These are phyloP conservation scores for Suhomyces bolitotheri DNA, from an alignment of 1,139 yeast genomes.

Conservation along the genomic window DNA sequence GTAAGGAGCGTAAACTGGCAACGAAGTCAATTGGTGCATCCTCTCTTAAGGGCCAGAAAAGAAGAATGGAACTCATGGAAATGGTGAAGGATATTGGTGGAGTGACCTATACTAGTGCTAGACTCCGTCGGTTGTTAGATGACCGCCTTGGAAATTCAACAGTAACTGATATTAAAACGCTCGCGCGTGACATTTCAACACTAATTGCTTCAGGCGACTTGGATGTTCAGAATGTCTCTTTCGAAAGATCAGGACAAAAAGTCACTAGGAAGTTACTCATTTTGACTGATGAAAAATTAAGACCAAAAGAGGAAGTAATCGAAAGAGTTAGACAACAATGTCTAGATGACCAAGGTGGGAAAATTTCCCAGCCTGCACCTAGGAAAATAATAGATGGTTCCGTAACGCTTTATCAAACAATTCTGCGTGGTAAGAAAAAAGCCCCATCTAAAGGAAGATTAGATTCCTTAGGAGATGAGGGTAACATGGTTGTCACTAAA, in stretches of 20 bases:
- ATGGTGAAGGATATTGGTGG: conserved; percentile 45
- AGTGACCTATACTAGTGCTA: conserved; percentile 37
- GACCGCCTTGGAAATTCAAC: conserved; percentile 35
- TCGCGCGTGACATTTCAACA: conserved; percentile 44
- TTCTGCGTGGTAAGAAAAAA: conserved; percentile 9
- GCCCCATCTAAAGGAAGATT: conserved; percentile 20
- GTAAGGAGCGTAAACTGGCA: conserved; percentile 7
- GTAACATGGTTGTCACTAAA: background rate
- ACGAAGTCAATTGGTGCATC: conserved; percentile 8
- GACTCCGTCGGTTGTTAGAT: conserved; percentile 39
- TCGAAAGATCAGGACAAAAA: conserved; percentile 31
- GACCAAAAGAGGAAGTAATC: conserved; percentile 33
- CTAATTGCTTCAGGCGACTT: conserved; percentile 23
- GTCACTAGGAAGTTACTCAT: conserved; percentile 38
- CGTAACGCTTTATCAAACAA: conserved; percentile 27
- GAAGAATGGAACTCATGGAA: conserved; percentile 37
- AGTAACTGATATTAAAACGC: conserved; percentile 48
- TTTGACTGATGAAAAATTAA: conserved; percentile 26
- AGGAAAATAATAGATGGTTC: conserved; percentile 35
- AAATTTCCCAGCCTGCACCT: conserved; percentile 17
- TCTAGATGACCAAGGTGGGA: conserved; percentile 27
- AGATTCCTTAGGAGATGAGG: conserved; percentile 21
- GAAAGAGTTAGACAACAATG: conserved; percentile 29
- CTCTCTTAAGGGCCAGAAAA: conserved; percentile 21
- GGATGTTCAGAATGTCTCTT: conserved; percentile 30